These are phyloP conservation scores for Tuber microsphaerosporum DNA, from an alignment of 495 filamentous ascomycete genomes.

Conservation along the genomic window DNA sequence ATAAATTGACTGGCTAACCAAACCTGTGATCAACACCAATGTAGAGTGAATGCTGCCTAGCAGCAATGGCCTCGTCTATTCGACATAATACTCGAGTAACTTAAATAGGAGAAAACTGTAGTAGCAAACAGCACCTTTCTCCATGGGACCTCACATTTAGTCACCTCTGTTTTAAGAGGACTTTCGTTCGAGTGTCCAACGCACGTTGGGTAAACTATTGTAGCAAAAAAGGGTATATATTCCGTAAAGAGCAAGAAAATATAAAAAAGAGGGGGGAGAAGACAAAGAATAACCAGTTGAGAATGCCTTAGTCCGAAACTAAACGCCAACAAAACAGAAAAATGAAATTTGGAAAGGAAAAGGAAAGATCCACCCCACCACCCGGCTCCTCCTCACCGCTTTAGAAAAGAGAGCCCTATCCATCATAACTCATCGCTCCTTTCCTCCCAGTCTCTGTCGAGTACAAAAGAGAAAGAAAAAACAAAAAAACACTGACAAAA, in stretches of 20 bases:
- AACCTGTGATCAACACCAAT: neutral
- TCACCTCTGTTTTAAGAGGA: neutral
- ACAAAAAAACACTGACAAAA: conserved; percentile 2
- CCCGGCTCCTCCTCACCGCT: neutral
- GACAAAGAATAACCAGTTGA: neutral
- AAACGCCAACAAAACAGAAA: neutral
- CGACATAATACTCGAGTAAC: neutral
- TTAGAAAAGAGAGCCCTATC: neutral
- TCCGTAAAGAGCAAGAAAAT: neutral
- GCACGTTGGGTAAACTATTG: neutral
- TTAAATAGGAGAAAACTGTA: neutral
- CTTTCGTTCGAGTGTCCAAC: neutral
- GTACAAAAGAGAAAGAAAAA: neutral
- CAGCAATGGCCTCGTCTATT: neutral
- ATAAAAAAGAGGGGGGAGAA: neutral
- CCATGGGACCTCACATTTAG: neutral
- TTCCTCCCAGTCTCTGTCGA: neutral
- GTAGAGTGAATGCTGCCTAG: neutral
- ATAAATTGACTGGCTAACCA: neutral
- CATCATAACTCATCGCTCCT: conserved; percentile 2
- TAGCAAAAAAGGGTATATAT: neutral
- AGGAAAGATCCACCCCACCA: neutral
- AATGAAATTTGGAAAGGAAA: neutral
- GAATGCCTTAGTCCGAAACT: neutral
- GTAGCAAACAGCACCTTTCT: neutral